A percentile compares a stretch with the other conserved stretches of the same genome.
Conservation (phyloP, 192 early-diverging fungal species). For the Coemansia furcata region DNA sequence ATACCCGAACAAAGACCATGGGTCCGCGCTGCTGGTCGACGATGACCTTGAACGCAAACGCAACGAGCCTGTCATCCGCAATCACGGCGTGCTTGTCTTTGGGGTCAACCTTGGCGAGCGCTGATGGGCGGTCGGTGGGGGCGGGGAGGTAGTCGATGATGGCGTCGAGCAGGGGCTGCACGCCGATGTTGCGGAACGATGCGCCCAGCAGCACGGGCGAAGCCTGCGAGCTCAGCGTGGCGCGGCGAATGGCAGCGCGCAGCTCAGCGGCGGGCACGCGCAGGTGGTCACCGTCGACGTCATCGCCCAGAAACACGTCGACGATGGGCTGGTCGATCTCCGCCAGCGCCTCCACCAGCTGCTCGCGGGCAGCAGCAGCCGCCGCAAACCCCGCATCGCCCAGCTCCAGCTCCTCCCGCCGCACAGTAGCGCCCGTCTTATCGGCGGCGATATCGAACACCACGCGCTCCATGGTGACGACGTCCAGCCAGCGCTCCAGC, state of each 20-base stretch:
- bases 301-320: constrained; percentile 71
- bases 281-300: constrained; percentile 73
- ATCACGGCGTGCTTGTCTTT: constrained; percentile 16
- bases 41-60: constrained; percentile 92
- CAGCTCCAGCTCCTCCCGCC: not conserved
- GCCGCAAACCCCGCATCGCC: constrained; percentile 33
- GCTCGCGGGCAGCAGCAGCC: constrained; percentile 58
- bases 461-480: constrained; percentile 63
- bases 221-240: constrained; percentile 64
- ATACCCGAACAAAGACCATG: constrained; percentile 89
- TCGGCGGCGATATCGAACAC: constrained; percentile 16
- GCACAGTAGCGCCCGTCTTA: constrained; percentile 22
- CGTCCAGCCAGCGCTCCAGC: constrained; percentile 70
- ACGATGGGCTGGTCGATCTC: constrained; percentile 82
- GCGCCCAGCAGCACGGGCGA: constrained; percentile 90
- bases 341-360: constrained; percentile 77
- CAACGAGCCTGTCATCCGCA: constrained; percentile 64
- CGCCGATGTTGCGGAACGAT: constrained; percentile 85
- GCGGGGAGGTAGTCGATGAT: constrained; percentile 81
- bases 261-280: constrained; percentile 61
- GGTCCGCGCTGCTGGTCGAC: constrained; percentile 83
- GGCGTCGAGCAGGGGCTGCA: constrained; percentile 90
- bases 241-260: constrained; percentile 64
- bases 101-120: not conserved
- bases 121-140: constrained; percentile 65